phyloP scores from a whole-genome alignment of 73 alveolate genomes.

The Paramecium primaurelia region DNA sequence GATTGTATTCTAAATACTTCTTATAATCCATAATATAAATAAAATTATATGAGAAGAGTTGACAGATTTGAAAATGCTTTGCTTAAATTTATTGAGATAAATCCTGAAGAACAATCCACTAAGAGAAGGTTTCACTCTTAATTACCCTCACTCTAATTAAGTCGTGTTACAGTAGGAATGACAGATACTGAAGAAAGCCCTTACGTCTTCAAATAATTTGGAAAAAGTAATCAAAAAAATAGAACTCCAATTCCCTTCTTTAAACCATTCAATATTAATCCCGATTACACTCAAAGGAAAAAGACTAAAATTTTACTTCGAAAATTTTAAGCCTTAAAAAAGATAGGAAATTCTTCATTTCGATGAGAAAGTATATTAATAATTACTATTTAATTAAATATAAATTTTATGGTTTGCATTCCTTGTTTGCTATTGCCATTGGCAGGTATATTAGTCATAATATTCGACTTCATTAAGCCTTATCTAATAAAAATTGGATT shows the following conservation, averaged over 20 bases:
- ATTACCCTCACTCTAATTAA: neutral
- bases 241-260: neutral
- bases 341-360: neutral
- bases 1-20: neutral
- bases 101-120: neutral
- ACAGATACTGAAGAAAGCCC: neutral
- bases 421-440: conserved; percentile 7
- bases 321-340: neutral
- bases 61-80: neutral
- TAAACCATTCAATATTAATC: neutral
- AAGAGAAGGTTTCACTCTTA: neutral
- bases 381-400: neutral
- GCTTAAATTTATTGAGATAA: neutral
- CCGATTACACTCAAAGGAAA: neutral
- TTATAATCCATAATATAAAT: neutral
- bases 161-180: neutral
- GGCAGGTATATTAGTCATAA: neutral
- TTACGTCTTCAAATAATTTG: neutral
- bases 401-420: neutral
- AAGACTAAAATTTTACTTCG: neutral
- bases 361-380: neutral
- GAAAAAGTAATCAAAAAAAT: neutral
- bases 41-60: neutral
- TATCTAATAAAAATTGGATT: neutral
- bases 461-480: neutral